Evolutionary conservation across 768 basidiomycete species (phyloP).

Genomic region (Lactifluus volemus): DNA sequence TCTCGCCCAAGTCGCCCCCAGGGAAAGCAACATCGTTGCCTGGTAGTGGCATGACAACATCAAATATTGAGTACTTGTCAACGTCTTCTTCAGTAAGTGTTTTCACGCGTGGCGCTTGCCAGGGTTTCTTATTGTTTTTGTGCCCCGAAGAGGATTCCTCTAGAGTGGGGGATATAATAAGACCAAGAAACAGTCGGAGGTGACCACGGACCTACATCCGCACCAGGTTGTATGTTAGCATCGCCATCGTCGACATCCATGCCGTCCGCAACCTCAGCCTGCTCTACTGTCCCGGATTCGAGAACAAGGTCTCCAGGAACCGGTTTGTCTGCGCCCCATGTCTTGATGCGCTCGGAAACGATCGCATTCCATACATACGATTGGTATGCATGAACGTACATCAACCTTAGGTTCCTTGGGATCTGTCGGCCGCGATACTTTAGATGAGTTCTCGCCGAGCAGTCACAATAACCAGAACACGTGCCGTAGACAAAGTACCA

Average conservation of each 20-base stretch:
- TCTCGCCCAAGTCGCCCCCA: conserved; percentile 76
- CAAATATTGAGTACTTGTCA: conserved; percentile 78
- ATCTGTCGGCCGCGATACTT: conserved; percentile 45
- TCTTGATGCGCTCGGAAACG: conserved; percentile 85
- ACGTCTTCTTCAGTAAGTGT: conserved; percentile 71
- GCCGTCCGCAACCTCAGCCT: conserved; percentile 25
- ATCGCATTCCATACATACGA: conserved; percentile 98
- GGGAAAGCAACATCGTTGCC: conserved; percentile 94
- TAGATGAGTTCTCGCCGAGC: not conserved
- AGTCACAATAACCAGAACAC: conserved; percentile 11
- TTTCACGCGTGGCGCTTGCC: conserved; percentile 63
- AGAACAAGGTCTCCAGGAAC: conserved; percentile 89
- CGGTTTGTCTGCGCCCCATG: conserved; percentile 62
- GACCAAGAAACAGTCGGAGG: not conserved
- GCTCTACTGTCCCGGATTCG: conserved; percentile 33
- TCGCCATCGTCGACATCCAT: conserved; percentile 26
- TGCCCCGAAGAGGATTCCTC: conserved; percentile 6
- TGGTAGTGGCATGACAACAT: conserved; percentile 96
- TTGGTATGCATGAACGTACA: conserved; percentile 99
- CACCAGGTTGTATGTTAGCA: conserved; percentile 24
- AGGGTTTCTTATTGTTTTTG: conserved; percentile 38
- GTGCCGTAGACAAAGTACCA: conserved; percentile 78
- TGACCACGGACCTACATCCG: conserved; percentile 3
- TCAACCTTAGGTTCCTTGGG: conserved; percentile 86
- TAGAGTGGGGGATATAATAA: conserved; percentile 1